A percentile compares a stretch with the other conserved stretches of the same genome.
These are phyloP conservation scores for Neurospora crassa DNA, from an alignment of 2,329 filamentous ascomycete species.

Conservation along the genomic window DNA sequence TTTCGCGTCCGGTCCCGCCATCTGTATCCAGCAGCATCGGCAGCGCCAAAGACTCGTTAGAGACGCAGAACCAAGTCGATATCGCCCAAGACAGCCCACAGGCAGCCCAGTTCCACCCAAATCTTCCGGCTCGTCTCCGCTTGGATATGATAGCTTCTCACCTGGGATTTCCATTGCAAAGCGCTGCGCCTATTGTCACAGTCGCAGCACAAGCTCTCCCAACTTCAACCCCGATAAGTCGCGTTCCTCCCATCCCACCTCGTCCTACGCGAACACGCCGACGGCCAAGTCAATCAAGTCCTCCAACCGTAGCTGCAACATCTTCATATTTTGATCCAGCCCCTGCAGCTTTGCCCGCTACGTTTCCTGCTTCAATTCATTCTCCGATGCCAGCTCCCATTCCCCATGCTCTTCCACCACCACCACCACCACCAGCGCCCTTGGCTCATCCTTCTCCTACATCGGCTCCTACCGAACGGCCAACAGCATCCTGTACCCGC, in stretches of 20 bases:
- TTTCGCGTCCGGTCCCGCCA: not conserved
- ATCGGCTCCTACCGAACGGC: fast-evolving
- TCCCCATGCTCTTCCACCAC: not conserved
- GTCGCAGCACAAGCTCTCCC: not conserved
- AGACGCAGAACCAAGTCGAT: not conserved
- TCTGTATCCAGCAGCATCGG: not conserved
- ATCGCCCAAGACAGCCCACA: not conserved
- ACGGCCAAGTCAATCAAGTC: not conserved
- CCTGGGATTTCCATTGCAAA: not conserved
- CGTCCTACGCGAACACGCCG: not conserved
- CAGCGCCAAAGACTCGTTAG: not conserved
- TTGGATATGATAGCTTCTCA: not conserved
- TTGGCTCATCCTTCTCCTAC: not conserved
- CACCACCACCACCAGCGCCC: not conserved
- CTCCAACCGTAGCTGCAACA: not conserved
- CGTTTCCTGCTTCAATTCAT: not conserved
- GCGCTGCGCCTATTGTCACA: not conserved
- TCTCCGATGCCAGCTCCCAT: not conserved
- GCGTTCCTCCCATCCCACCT: not conserved
- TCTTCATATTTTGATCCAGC: not conserved
- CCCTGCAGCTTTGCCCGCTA: not conserved
- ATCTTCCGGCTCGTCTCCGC: not conserved
- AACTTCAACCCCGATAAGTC: fast-evolving
- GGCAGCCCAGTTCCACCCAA: not conserved
- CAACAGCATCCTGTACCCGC: not conserved